Conservation (phyloP, 139 green algal species). For the Closterium sp. region DNA sequence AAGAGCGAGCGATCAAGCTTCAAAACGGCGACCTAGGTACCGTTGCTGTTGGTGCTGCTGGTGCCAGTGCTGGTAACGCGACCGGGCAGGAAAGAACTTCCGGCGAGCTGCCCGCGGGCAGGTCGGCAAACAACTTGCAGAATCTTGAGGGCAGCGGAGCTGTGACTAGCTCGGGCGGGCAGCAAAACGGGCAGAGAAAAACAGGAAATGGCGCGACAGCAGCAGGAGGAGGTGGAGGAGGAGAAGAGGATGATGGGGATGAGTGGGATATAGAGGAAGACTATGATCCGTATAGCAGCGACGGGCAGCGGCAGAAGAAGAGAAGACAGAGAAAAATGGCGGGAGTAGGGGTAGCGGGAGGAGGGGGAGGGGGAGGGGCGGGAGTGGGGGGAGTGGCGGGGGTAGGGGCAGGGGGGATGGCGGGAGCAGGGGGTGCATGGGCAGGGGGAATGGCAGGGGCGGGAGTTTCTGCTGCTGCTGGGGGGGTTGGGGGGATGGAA, state of each 20-base stretch:
- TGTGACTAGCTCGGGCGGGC: background rate
- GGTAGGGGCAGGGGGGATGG: background rate
- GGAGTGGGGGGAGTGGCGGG: background rate
- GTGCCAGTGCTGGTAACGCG: background rate
- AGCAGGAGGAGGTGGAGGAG: background rate
- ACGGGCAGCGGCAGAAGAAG: background rate
- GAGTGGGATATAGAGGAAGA: background rate
- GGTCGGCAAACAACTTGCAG: background rate
- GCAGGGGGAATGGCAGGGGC: background rate
- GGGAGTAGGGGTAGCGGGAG: background rate
- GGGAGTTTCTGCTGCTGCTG: background rate
- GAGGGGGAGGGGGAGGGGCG: background rate
- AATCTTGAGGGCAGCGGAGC: background rate
- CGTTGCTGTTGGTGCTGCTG: background rate
- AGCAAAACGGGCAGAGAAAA: background rate
- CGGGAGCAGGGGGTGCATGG: no score
- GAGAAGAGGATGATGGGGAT: background rate
- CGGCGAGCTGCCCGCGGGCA: background rate
- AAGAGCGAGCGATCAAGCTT: background rate
- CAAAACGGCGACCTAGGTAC: background rate
- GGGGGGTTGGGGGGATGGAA: background rate
- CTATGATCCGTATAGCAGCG: background rate
- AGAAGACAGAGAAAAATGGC: background rate
- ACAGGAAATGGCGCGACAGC: background rate
- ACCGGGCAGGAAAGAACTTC: background rate